Evolutionary conservation across 1,284 basidiomycete species (phyloP).

Genomic region (Austroboletus niveus): DNA sequence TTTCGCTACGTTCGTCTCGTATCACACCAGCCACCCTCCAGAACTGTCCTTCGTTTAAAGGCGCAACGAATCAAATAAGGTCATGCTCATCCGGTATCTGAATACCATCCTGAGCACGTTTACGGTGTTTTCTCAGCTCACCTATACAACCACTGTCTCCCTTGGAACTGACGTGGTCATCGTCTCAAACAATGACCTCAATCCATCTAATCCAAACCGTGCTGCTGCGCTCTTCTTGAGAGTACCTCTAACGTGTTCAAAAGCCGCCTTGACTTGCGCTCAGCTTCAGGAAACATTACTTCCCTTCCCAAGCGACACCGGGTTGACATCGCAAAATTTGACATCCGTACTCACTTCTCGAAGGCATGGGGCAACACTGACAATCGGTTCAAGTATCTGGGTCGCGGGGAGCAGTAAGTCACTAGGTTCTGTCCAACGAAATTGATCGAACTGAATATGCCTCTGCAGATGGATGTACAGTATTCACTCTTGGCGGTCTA

Average conservation of each 20-base stretch:
- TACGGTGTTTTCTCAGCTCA: too few relatives aligned
- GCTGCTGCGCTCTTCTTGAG: slow-evolving; percentile 11
- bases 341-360: slow-evolving; percentile 8
- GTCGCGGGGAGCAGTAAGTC: slow-evolving; percentile 6
- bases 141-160: too few relatives aligned
- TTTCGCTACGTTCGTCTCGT: too few relatives aligned
- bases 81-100: too few relatives aligned
- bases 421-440: background rate
- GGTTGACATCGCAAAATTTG: slow-evolving; percentile 9
- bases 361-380: slow-evolving; percentile 8
- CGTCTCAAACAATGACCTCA: slow-evolving; percentile 20
- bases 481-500: slow-evolving; percentile 7
- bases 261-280: slow-evolving; percentile 6
- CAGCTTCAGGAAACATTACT: slow-evolving; percentile 15
- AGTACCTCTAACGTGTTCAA: slow-evolving; percentile 10
- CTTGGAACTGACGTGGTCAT: slow-evolving; percentile 14
- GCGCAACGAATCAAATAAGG: too few relatives aligned
- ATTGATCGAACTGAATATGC: background rate
- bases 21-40: too few relatives aligned
- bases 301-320: background rate
- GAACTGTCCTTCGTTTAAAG: too few relatives aligned
- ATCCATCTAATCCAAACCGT: slow-evolving; percentile 14
- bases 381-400: slow-evolving; percentile 8
- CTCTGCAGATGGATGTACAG: slow-evolving; percentile 5
- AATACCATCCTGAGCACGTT: too few relatives aligned